Conservation (phyloP, 352 stramenopile species). For the Phytopythium mirpurense region DNA sequence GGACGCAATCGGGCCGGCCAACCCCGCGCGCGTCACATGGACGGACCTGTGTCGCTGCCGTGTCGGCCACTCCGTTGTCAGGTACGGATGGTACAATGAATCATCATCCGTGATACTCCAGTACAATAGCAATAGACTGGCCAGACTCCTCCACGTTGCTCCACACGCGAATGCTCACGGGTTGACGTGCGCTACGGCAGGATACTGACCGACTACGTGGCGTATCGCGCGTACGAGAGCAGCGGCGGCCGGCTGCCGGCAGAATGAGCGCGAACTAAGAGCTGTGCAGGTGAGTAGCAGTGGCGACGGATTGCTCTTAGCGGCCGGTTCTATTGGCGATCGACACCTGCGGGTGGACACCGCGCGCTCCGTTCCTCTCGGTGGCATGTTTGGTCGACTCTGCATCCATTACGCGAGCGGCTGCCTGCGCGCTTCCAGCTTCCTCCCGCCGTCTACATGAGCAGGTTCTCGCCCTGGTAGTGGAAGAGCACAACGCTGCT, state of each 20-base stretch:
- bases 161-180: too few relatives aligned
- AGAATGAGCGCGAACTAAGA: background rate
- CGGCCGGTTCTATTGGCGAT: background rate
- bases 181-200: slow-evolving; percentile 9
- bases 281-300: background rate
- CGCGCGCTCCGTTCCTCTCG: background rate
- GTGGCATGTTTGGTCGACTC: background rate
- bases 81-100: too few relatives aligned
- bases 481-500: slow-evolving; percentile 74
- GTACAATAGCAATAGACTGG: too few relatives aligned
- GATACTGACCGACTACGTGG: slow-evolving; percentile 54
- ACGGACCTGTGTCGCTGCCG: slow-evolving; percentile 47
- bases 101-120: too few relatives aligned
- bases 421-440: background rate
- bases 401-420: slow-evolving; percentile 1
- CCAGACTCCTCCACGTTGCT: too few relatives aligned
- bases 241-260: slow-evolving; percentile 21
- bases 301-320: background rate
- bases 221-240: slow-evolving; percentile 47
- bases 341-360: background rate
- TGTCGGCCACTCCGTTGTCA: slow-evolving; percentile 43
- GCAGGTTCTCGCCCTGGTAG: slow-evolving; percentile 79
- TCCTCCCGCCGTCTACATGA: slow-evolving; percentile 30
- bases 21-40: slow-evolving; percentile 46
- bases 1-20: slow-evolving; percentile 38